These are phyloP conservation scores for Ceratobasidium sp. DNA, from an alignment of 1,284 basidiomycete genomes.

Conservation along the genomic window DNA sequence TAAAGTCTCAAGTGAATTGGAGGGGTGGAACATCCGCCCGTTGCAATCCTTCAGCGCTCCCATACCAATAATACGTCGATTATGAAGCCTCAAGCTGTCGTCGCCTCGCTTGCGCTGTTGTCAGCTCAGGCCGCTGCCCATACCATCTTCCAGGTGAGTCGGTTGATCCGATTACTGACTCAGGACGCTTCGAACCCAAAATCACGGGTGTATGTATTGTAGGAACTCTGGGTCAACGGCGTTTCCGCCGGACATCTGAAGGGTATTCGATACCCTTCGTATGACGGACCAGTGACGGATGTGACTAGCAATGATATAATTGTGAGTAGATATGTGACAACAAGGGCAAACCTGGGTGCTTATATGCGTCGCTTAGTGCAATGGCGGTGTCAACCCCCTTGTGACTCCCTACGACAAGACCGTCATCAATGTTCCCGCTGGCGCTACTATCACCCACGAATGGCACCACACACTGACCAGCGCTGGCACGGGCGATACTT, in stretches of 20 bases:
- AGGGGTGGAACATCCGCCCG: neutral
- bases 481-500: conserved; percentile 42
- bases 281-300: conserved; percentile 48
- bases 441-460: conserved; percentile 44
- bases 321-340: neutral
- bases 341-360: neutral
- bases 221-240: conserved; percentile 43
- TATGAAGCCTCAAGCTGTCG: conserved; percentile 41
- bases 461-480: conserved; percentile 46
- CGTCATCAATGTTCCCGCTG: conserved; percentile 48
- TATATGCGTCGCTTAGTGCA: conserved; percentile 41
- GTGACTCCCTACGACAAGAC: conserved; percentile 47
- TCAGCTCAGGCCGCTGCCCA: conserved; percentile 45
- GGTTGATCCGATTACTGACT: neutral
- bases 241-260: conserved; percentile 28
- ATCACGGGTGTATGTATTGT: neutral
- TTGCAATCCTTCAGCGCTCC: neutral
- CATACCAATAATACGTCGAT: conserved; percentile 33
- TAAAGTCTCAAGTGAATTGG: conserved; percentile 14
- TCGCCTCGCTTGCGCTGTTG: conserved; percentile 35
- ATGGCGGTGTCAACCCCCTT: conserved; percentile 48
- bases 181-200: neutral
- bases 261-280: conserved; percentile 31
- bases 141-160: conserved; percentile 47
- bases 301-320: conserved; percentile 47